Percentiles rank a stretch among this genome's conserved stretches.
These are phyloP conservation scores for Malus hybrid DNA, from an alignment of 331 rosid genomes.

Conservation along the genomic window DNA sequence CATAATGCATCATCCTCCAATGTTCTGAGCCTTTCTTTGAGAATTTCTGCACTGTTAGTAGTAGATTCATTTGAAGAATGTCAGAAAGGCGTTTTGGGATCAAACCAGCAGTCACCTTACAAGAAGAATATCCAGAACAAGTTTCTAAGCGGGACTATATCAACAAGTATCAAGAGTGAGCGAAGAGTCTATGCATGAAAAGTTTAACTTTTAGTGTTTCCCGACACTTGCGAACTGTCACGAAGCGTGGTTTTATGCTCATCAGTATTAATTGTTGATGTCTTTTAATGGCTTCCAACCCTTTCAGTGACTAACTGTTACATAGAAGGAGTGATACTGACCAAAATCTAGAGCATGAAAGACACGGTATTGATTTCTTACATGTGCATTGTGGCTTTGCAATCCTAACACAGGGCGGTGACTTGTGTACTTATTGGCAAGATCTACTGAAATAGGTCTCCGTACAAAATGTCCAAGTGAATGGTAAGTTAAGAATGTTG, in stretches of 20 bases:
- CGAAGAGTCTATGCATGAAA: not conserved
- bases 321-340: not conserved
- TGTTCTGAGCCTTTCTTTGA: not conserved
- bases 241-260: not conserved
- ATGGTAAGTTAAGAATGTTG: slow-evolving; percentile 13
- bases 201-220: not conserved
- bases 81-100: not conserved
- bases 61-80: not conserved
- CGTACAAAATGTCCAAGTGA: slow-evolving; percentile 9
- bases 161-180: not conserved
- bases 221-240: not conserved
- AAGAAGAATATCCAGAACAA: not conserved
- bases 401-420: not conserved
- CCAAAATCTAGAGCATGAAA: not conserved
- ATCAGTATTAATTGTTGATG: too few relatives aligned
- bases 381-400: slow-evolving; percentile 12
- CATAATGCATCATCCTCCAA: slow-evolving; percentile 1
- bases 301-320: too few relatives aligned
- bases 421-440: not conserved
- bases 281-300: too few relatives aligned
- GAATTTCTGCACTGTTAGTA: not conserved
- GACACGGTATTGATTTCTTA: not conserved
- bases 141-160: not conserved
- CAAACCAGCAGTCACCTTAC: slow-evolving; percentile 14
- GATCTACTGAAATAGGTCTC: not conserved